Evolutionary conservation across 768 basidiomycete species (phyloP).

Genomic region (Phlebiopsis flavidoalba): DNA sequence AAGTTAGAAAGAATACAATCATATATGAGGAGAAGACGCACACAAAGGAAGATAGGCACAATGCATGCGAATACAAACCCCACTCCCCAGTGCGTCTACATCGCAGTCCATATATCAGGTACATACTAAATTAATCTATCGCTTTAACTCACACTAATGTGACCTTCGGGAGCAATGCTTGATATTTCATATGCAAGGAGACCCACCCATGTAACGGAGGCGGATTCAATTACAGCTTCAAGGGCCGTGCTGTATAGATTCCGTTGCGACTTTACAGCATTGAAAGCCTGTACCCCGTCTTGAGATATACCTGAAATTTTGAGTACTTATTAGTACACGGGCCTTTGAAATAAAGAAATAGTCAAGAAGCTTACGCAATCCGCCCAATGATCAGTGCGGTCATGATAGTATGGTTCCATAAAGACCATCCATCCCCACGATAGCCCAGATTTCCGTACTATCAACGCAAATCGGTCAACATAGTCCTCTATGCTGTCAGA

Average conservation of each 20-base stretch:
- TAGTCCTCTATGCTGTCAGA: neutral
- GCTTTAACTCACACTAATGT: constrained; percentile 10
- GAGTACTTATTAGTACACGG: no score
- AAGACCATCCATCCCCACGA: constrained; percentile 24
- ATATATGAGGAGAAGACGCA: no score
- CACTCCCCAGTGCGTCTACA: constrained; percentile 12
- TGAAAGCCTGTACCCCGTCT: neutral
- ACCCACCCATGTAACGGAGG: constrained; percentile 21
- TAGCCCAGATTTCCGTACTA: constrained; percentile 16
- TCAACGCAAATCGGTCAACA: neutral
- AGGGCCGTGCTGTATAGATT: neutral
- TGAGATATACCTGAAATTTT: no score
- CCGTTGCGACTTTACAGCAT: neutral
- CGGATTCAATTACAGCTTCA: constrained; percentile 18
- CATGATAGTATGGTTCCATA: constrained; percentile 15
- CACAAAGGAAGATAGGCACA: constrained; percentile 17
- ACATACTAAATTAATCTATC: no score
- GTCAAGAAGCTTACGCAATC: constrained; percentile 12
- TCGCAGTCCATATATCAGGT: neutral
- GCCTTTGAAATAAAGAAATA: no score
- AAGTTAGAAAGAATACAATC: neutral
- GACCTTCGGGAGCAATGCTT: constrained; percentile 15
- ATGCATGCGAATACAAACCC: constrained; percentile 14
- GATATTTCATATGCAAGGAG: constrained; percentile 16
- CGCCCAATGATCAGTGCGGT: constrained; percentile 18